Percentiles rank a stretch among this genome's conserved stretches.
phyloP scores from a whole-genome alignment of 352 stramenopile species.

The Peronospora destructor region DNA sequence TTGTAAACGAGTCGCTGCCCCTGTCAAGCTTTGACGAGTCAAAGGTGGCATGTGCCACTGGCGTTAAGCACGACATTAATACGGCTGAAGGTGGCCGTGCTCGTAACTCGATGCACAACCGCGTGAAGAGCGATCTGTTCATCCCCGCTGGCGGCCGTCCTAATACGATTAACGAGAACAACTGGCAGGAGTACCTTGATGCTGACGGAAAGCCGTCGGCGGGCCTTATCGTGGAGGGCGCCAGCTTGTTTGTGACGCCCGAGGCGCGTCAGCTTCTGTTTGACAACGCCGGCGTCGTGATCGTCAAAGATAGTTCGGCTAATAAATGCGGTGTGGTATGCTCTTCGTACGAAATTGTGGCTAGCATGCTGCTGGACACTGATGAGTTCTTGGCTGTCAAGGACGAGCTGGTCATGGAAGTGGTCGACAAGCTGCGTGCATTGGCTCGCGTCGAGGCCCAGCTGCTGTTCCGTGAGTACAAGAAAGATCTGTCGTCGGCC shows the following conservation, averaged over 20 bases:
- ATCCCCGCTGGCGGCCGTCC: slow-evolving; percentile 74
- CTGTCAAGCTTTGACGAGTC: slow-evolving; percentile 72
- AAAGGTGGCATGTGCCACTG: slow-evolving; percentile 37
- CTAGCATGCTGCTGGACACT: slow-evolving; percentile 93
- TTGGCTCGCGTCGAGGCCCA: slow-evolving; percentile 92
- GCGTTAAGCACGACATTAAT: slow-evolving; percentile 80
- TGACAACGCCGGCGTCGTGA: slow-evolving; percentile 92
- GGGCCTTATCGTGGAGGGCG: slow-evolving; percentile 78
- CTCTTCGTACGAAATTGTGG: slow-evolving; percentile 82
- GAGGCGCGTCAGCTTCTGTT: slow-evolving; percentile 88
- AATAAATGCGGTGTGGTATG: slow-evolving; percentile 86
- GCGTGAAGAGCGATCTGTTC: slow-evolving; percentile 84
- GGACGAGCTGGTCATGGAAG: slow-evolving; percentile 88
- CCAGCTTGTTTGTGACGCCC: slow-evolving; percentile 82
- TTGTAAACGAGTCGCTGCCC: slow-evolving; percentile 88
- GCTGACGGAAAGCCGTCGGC: slow-evolving; percentile 68
- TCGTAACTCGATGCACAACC: slow-evolving; percentile 98
- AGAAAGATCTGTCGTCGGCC: slow-evolving; percentile 71
- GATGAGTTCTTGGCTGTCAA: slow-evolving; percentile 96
- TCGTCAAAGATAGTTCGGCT: slow-evolving; percentile 96
- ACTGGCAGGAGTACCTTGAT: slow-evolving; percentile 68
- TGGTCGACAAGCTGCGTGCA: slow-evolving; percentile 91
- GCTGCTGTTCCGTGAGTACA: slow-evolving; percentile 97
- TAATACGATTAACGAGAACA: slow-evolving; percentile 85
- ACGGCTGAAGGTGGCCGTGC: slow-evolving; percentile 79